These are phyloP conservation scores for Cyclostephanos invisitatus DNA, from an alignment of 108 stramenopile genomes.

Conservation along the genomic window DNA sequence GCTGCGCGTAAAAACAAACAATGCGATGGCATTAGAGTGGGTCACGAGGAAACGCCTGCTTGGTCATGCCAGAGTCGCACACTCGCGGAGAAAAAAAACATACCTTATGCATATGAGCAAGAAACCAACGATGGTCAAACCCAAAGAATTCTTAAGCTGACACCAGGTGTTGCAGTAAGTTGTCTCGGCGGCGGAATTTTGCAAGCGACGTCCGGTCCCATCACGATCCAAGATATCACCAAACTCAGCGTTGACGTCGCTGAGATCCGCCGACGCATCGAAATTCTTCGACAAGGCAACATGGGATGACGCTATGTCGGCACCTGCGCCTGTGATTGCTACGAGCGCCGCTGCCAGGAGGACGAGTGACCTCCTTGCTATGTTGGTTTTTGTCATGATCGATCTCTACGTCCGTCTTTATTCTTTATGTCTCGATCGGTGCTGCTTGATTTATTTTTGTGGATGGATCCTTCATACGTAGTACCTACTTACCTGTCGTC, in stretches of 20 bases:
- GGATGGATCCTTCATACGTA: no score
- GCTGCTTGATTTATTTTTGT: no score
- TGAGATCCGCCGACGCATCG: not conserved
- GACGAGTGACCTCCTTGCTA: not conserved
- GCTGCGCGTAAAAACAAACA: conserved; percentile 7
- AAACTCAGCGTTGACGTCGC: conserved; percentile 3
- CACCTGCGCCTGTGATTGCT: not conserved
- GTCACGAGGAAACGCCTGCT: not conserved
- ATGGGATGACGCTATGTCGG: not conserved
- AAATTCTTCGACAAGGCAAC: not conserved
- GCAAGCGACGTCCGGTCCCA: not conserved
- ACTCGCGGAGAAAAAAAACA: not conserved
- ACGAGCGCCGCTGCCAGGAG: not conserved
- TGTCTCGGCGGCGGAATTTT: conserved; percentile 6
- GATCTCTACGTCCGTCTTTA: no score
- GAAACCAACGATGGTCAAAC: conserved; percentile 49
- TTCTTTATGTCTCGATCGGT: no score
- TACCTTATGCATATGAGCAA: conserved; percentile 46
- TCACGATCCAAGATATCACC: not conserved
- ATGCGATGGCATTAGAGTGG: not conserved
- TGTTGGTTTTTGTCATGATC: not conserved
- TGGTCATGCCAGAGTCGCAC: not conserved
- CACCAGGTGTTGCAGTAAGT: conserved; percentile 47
- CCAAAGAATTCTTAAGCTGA: conserved; percentile 43
- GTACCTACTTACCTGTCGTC: no score